phyloP scores from a whole-genome alignment of 2,329 filamentous ascomycete genomes.

The Lasiodiplodia sp. region DNA sequence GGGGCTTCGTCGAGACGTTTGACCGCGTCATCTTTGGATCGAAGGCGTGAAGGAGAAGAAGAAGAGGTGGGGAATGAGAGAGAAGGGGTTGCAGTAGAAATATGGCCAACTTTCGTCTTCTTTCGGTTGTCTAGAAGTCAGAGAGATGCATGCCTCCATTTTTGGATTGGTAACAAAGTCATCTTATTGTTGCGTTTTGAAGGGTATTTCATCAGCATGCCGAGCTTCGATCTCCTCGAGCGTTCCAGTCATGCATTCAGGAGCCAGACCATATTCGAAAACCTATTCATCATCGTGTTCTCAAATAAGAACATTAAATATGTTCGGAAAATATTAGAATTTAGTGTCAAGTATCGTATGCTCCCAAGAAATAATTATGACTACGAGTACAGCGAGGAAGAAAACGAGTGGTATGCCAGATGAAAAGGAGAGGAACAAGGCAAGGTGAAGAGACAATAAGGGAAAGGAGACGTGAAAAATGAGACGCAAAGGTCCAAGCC shows the following conservation, averaged over 20 bases:
- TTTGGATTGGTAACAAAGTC: neutral
- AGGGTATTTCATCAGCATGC: no score
- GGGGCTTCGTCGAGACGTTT: slow-evolving; percentile 59
- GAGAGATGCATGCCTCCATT: neutral
- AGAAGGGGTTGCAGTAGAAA: neutral
- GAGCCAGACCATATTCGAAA: neutral
- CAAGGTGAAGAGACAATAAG: neutral
- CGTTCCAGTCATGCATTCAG: neutral
- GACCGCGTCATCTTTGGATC: slow-evolving; percentile 54
- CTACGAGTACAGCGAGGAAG: no score
- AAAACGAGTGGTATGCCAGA: neutral
- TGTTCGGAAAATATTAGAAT: neutral
- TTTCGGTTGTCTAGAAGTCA: neutral
- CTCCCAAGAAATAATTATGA: neutral
- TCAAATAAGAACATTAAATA: neutral
- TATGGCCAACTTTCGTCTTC: neutral
- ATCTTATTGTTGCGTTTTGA: neutral
- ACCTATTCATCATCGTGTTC: neutral
- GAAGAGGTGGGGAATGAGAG: neutral
- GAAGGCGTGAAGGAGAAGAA: neutral
- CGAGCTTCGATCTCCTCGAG: neutral
- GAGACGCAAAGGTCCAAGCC: neutral
- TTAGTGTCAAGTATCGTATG: neutral
- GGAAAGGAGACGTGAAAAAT: neutral
- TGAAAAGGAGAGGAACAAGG: neutral